These are phyloP conservation scores for Cercospora sesami DNA, from an alignment of 2,329 filamentous ascomycete genomes.

Conservation along the genomic window DNA sequence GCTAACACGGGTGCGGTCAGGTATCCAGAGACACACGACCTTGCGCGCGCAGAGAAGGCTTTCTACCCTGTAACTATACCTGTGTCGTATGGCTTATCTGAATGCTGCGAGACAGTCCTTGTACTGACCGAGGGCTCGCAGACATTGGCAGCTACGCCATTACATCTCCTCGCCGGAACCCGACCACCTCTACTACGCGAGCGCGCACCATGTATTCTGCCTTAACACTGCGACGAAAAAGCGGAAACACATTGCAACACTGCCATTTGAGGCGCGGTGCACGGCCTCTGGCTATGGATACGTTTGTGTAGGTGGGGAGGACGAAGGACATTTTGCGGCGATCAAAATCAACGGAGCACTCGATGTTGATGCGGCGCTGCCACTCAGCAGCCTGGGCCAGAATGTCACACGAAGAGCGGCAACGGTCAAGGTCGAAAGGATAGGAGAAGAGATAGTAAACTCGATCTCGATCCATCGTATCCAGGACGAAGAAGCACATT, in stretches of 20 bases:
- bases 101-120: slow-evolving; percentile 33
- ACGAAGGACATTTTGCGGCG: slow-evolving; percentile 82
- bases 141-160: slow-evolving; percentile 86
- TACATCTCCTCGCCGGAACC: slow-evolving; percentile 79
- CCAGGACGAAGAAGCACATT: slow-evolving; percentile 51
- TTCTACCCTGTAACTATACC: slow-evolving; percentile 53
- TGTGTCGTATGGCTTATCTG: slow-evolving; percentile 48
- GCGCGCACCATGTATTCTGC: slow-evolving; percentile 61
- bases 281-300: slow-evolving; percentile 83
- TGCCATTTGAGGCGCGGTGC: slow-evolving; percentile 71
- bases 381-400: slow-evolving; percentile 46
- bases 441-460: slow-evolving; percentile 66
- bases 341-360: slow-evolving; percentile 60
- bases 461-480: slow-evolving; percentile 65
- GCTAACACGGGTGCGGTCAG: slow-evolving; percentile 33
- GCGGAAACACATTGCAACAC: slow-evolving; percentile 72
- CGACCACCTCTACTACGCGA: slow-evolving; percentile 81
- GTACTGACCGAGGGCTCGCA: slow-evolving; percentile 40
- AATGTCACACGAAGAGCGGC: slow-evolving; percentile 32
- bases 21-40: slow-evolving; percentile 49
- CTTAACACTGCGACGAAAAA: slow-evolving; percentile 67
- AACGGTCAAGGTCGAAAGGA: slow-evolving; percentile 57
- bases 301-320: slow-evolving; percentile 82
- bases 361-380: slow-evolving; percentile 60
- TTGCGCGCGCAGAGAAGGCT: slow-evolving; percentile 46